Base-by-base conservation (phyloP, 2,329 filamentous ascomycete genomes). In the Xylariaceae sp. region DNA sequence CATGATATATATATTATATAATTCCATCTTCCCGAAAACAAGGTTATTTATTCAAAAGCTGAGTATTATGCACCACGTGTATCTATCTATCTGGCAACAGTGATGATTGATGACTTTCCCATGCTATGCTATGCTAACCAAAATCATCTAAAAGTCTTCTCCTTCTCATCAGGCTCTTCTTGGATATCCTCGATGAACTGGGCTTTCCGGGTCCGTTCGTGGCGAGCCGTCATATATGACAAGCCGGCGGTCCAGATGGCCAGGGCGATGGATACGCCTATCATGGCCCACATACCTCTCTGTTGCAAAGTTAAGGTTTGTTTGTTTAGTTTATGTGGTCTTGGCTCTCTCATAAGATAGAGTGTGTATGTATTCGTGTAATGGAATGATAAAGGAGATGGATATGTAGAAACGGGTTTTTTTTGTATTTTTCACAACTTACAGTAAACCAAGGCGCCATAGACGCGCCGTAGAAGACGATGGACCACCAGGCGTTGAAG, bases 201-300 rank as follows among this genome's bases (percentile, higher is more conserved):
- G 15, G 50, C 41, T 31, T 48, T 51, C 23, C 44, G 43, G 36
- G 34, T 34, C 36, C 36, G 63, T 49, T 69, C 66, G 9, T 62
- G 59, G 36, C 63, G 57, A 9, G 48, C 45, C 7, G 66, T 63
- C 48, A 71, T 59, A 50, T 66, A 75, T 1, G 73, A 63, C 29
- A 83, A 55, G 1, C 67, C 65, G 0, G 59, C 70, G 0, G 75
- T 77, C 81, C 81, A 85, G 2, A 78, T 47, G 0, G 66, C 68
- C 54, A 85, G 60, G 2, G 71, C 73, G 37, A 83, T 74, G 15
- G 70, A 78, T 6, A 70, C 69, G 2, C 69, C 79, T 53, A 85
- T 81, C 81, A 85, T 85, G 3, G 81, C 80, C 71, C 76, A 84
- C 80, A 84, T 83, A n/a, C 81, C 81, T 41, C 70, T 69, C 69